Conservation (phyloP, 768 basidiomycete species). For the Leccinum obscurum region DNA sequence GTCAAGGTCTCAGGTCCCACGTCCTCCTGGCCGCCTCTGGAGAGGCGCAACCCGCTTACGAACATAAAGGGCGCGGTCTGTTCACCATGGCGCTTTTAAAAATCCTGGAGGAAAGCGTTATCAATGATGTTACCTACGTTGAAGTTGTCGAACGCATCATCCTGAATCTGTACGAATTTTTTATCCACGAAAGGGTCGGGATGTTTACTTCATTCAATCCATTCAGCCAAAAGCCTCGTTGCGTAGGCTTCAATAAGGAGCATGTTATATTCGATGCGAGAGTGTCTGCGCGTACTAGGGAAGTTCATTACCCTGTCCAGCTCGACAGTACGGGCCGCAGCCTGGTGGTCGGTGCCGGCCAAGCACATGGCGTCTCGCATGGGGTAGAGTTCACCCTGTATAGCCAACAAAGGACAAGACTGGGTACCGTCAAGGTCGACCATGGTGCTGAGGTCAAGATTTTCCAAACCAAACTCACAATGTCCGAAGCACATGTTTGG, state of each 20-base stretch:
- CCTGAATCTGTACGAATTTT: constrained; percentile 7
- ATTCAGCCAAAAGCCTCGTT: constrained; percentile 31
- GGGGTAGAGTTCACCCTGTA: constrained; percentile 24
- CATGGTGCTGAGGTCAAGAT: neutral
- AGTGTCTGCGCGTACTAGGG: constrained; percentile 4
- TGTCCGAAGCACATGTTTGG: neutral
- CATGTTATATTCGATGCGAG: constrained; percentile 27
- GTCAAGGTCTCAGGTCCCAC: constrained; percentile 36
- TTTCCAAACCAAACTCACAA: constrained; percentile 10
- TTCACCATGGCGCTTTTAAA: constrained; percentile 29
- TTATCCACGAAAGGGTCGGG: neutral
- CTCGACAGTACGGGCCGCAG: neutral
- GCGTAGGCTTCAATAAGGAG: constrained; percentile 24
- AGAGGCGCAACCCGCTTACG: constrained; percentile 33
- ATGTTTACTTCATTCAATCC: neutral
- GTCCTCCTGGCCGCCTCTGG: constrained; percentile 46
- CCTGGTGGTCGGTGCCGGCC: constrained; percentile 25
- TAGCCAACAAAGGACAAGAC: neutral
- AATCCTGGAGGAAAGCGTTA: constrained; percentile 2
- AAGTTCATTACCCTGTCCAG: constrained; percentile 3
- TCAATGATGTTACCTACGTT: constrained; percentile 25
- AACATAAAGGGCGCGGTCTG: constrained; percentile 19
- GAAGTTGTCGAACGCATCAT: constrained; percentile 19
- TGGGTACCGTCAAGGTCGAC: constrained; percentile 2
- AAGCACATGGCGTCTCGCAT: constrained; percentile 25